Percentiles rank a stretch among this genome's conserved stretches.
These are phyloP conservation scores for Rhypophila decipiens DNA, from an alignment of 495 filamentous ascomycete species.

Conservation along the genomic window DNA sequence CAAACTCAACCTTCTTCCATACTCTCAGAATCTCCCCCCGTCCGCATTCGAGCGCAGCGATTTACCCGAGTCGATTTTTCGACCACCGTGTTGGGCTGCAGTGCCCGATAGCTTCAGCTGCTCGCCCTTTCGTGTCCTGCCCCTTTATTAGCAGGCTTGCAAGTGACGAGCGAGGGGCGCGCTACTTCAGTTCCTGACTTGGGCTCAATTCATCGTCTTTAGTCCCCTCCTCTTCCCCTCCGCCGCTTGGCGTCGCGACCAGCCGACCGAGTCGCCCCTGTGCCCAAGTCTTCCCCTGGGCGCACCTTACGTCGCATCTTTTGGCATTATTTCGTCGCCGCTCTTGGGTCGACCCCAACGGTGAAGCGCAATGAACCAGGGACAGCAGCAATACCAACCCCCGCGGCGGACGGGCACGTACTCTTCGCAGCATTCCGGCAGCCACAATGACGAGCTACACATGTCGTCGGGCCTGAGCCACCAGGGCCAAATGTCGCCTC, in stretches of 20 bases:
- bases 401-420: constrained; percentile 37
- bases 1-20: background rate
- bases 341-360: background rate
- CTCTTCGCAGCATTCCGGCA: constrained; percentile 36
- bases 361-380: constrained; percentile 50
- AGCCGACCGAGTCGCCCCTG: no score
- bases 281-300: no score
- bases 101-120: constrained; percentile 4
- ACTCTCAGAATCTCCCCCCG: background rate
- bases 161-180: background rate
- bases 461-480: constrained; percentile 55
- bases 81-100: constrained; percentile 2
- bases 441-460: constrained; percentile 69
- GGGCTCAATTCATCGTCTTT: background rate
- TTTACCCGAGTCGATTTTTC: background rate
- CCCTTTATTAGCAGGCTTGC: background rate
- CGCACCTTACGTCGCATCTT: background rate
- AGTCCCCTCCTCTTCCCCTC: background rate
- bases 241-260: no score
- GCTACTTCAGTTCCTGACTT: background rate
- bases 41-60: background rate
- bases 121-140: no score
- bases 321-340: background rate
- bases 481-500: constrained; percentile 22
- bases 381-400: constrained; percentile 35